Evolutionary conservation across 2,329 filamentous ascomycete genomes (phyloP).

Genomic region (Colletotrichum sp.): DNA sequence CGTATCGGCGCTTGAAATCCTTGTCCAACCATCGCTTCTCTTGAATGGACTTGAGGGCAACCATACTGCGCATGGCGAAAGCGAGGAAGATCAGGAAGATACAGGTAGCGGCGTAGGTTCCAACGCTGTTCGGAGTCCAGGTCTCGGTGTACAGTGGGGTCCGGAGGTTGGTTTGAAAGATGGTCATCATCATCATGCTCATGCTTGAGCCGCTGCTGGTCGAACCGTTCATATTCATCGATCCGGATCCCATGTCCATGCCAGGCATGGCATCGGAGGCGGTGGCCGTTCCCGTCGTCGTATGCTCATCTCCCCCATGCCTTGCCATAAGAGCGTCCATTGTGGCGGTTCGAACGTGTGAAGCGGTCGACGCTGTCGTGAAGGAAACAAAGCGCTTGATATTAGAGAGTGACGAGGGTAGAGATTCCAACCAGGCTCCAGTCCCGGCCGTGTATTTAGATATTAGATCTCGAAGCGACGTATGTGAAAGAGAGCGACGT

Average conservation of each 20-base stretch:
- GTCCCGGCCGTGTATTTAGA: not conserved
- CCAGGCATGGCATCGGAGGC: slow-evolving; percentile 16
- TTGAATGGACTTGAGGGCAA: slow-evolving; percentile 73
- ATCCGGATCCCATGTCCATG: slow-evolving; percentile 15
- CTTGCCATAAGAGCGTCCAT: slow-evolving; percentile 16
- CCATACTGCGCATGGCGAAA: slow-evolving; percentile 69
- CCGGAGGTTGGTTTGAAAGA: slow-evolving; percentile 64
- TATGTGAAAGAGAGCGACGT: not conserved
- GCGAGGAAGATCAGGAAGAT: slow-evolving; percentile 87
- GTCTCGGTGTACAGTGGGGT: slow-evolving; percentile 62
- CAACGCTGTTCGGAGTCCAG: slow-evolving; percentile 76
- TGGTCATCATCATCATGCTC: slow-evolving; percentile 45
- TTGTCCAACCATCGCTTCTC: slow-evolving; percentile 70
- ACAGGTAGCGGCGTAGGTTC: slow-evolving; percentile 85
- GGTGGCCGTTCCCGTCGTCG: not conserved
- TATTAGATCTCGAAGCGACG: not conserved
- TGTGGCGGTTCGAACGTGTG: not conserved
- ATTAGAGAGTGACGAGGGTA: not conserved
- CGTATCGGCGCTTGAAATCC: slow-evolving; percentile 77
- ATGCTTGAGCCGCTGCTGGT: slow-evolving; percentile 5
- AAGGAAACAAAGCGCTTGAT: not conserved
- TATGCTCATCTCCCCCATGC: slow-evolving; percentile 9
- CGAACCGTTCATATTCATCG: slow-evolving; percentile 6
- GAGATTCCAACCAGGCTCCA: slow-evolving; percentile 13
- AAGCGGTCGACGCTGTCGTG: not conserved